Evolutionary conservation across 208 protist species (phyloP).

Genomic region (Polymyxa betae): DNA sequence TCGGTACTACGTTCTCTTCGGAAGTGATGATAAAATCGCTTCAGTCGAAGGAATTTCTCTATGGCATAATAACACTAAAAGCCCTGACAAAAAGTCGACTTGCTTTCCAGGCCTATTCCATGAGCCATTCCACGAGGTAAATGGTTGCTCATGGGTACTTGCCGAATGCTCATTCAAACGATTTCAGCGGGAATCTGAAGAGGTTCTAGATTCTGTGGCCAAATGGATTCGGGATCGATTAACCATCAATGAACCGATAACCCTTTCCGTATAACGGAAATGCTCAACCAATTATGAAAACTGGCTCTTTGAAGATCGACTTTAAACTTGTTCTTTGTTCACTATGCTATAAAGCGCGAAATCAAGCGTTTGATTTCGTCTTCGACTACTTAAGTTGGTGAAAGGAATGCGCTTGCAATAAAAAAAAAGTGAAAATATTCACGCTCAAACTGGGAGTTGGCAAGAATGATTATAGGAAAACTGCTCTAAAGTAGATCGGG

Average conservation of each 20-base stretch:
- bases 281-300: no score
- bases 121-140: conserved; percentile 11
- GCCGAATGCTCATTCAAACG: neutral
- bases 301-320: no score
- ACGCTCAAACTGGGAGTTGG: no score
- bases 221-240: neutral
- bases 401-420: no score
- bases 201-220: neutral
- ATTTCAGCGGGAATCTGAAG: neutral
- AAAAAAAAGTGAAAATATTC: no score
- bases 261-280: no score
- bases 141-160: neutral
- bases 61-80: neutral
- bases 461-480: no score
- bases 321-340: no score
- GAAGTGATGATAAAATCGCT: neutral
- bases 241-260: neutral
- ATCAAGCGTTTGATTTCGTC: no score
- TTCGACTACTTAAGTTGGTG: no score
- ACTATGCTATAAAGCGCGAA: no score
- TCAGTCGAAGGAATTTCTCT: neutral
- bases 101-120: neutral
- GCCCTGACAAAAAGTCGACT: neutral
- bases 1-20: conserved; percentile 4
- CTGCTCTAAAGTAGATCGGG: no score